Evolutionary conservation across 2,329 filamentous ascomycete species (phyloP).

Genomic region (Seiridium cupressi): DNA sequence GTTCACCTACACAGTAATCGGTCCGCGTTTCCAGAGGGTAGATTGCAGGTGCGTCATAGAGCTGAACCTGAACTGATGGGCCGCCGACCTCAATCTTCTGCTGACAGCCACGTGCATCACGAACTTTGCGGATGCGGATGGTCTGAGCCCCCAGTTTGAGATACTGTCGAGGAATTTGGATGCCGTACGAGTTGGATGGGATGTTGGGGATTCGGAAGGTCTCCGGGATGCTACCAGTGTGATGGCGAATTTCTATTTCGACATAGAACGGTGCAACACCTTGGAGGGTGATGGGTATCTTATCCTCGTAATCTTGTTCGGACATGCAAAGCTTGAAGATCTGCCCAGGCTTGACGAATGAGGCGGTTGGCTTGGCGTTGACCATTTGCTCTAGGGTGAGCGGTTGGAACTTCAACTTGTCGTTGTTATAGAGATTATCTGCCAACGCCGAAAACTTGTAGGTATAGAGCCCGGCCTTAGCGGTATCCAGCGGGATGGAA

Average conservation of each 20-base stretch:
- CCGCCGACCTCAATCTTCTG: conserved; percentile 69
- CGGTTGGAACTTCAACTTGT: conserved; percentile 62
- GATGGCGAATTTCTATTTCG: conserved; percentile 91
- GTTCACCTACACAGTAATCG: conserved; percentile 95
- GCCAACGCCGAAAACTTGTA: conserved; percentile 83
- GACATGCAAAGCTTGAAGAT: conserved; percentile 95
- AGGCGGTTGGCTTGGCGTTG: conserved; percentile 77
- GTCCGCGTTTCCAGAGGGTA: conserved; percentile 79
- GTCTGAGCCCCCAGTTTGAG: conserved; percentile 88
- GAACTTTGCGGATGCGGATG: conserved; percentile 84
- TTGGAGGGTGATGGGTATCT: conserved; percentile 81
- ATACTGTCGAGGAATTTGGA: conserved; percentile 81
- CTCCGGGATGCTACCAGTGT: conserved; percentile 76
- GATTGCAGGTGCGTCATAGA: conserved; percentile 91
- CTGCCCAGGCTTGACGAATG: conserved; percentile 82
- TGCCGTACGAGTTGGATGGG: conserved; percentile 68
- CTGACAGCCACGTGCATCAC: conserved; percentile 84
- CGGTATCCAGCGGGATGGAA: conserved; percentile 82
- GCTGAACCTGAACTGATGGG: conserved; percentile 82
- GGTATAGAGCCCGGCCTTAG: conserved; percentile 76
- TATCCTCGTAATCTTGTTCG: conserved; percentile 77
- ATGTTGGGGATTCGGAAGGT: conserved; percentile 81
- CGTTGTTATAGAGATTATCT: conserved; percentile 82
- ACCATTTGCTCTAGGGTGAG: conserved; percentile 79
- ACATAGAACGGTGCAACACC: conserved; percentile 85